Conservation (phyloP, 208 protist genomes). For the Trypanosoma platydactyli region DNA sequence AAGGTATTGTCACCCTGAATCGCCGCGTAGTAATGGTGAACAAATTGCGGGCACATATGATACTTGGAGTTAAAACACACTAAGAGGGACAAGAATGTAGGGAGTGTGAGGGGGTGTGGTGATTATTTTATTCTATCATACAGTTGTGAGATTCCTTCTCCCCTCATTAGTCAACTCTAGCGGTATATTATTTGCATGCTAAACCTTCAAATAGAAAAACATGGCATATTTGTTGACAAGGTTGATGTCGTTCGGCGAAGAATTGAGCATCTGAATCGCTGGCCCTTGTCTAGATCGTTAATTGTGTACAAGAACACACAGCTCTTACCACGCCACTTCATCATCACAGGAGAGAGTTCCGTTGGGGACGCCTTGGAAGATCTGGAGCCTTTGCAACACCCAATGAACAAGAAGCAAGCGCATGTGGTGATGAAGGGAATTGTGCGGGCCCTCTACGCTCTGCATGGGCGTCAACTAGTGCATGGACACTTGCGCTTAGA, state of each 20-base stretch:
- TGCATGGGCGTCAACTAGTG: constrained; percentile 54
- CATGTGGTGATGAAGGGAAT: constrained; percentile 31
- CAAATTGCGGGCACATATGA: not conserved
- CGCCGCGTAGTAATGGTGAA: too few species aligned
- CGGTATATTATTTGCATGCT: constrained; percentile 8
- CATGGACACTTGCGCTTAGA: constrained; percentile 57
- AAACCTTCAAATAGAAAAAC: constrained; percentile 39
- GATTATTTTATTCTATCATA: not conserved
- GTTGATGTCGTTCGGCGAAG: constrained; percentile 23
- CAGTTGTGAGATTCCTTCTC: not conserved
- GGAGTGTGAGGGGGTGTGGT: not conserved
- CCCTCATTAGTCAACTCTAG: not conserved
- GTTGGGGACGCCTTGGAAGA: constrained; percentile 6
- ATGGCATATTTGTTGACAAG: constrained; percentile 42
- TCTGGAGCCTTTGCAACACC: constrained; percentile 20
- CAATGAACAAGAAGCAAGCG: constrained; percentile 44
- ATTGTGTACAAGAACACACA: constrained; percentile 33
- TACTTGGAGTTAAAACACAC: not conserved
- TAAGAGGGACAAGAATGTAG: not conserved
- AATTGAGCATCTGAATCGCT: constrained; percentile 14
- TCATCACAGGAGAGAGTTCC: constrained; percentile 21
- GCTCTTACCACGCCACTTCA: constrained; percentile 49
- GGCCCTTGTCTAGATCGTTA: constrained; percentile 10
- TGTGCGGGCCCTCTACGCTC: constrained; percentile 30
- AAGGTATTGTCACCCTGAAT: too few species aligned